Conservation (phyloP, 768 basidiomycete genomes). For the Boletus barrowsii region DNA sequence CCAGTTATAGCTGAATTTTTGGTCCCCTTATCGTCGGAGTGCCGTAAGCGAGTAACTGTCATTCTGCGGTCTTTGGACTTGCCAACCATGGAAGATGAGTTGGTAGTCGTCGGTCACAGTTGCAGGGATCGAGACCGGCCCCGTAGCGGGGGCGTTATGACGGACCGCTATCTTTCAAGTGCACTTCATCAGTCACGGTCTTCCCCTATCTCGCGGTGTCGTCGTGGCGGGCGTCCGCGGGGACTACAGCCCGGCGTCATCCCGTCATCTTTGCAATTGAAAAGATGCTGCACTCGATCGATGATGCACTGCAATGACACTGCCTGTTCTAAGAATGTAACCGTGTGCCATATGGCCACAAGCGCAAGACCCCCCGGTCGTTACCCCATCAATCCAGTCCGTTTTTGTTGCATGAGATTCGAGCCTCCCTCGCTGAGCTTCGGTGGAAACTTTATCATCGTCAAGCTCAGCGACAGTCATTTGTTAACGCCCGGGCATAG, state of each 20-base stretch:
- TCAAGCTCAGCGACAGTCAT: slow-evolving; percentile 14
- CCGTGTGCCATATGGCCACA: background rate
- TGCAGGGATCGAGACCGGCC: background rate
- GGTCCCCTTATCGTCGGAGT: background rate
- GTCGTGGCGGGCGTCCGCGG: background rate
- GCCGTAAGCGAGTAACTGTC: background rate
- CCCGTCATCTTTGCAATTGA: slow-evolving; percentile 4
- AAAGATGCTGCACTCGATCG: background rate
- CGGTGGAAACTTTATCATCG: slow-evolving; percentile 11
- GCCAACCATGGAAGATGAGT: background rate
- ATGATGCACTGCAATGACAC: slow-evolving; percentile 10
- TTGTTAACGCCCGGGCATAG: slow-evolving; percentile 1
- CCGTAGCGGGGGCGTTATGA: too few species aligned
- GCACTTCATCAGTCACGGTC: background rate
- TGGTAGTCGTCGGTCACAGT: background rate
- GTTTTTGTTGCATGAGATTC: background rate
- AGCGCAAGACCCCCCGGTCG: background rate
- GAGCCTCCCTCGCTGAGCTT: background rate
- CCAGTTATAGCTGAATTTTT: slow-evolving; percentile 1
- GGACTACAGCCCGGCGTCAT: background rate
- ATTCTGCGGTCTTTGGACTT: background rate
- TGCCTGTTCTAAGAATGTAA: slow-evolving; percentile 7
- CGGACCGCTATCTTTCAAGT: background rate
- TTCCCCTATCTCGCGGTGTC: background rate
- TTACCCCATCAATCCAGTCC: background rate